These are phyloP conservation scores for Amaranthus cruentus DNA, from an alignment of 148 eudicot species.

Conservation along the genomic window DNA sequence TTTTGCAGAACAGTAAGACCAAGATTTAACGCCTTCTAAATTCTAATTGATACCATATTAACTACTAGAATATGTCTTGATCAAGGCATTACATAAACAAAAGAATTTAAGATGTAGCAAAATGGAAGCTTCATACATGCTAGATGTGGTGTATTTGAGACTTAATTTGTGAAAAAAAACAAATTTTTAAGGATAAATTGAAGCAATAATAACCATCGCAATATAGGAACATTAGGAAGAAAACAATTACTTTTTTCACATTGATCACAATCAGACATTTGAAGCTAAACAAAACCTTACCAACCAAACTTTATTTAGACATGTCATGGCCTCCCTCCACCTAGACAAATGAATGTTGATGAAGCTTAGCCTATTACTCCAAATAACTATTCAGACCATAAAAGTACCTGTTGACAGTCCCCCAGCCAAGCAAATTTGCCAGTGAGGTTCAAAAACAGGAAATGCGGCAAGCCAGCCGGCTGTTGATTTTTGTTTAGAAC, in stretches of 20 bases:
- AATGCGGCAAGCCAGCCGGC: slow-evolving; percentile 99
- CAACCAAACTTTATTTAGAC: not conserved
- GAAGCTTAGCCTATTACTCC: slow-evolving; percentile 2
- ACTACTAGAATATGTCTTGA: too few species aligned
- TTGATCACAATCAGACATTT: slow-evolving; percentile 1
- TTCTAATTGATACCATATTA: too few species aligned
- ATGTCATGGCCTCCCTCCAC: slow-evolving; percentile 1
- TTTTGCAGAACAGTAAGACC: too few species aligned
- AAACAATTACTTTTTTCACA: not conserved
- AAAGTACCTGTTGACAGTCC: slow-evolving; percentile 88
- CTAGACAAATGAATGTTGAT: not conserved
- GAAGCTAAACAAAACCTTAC: not conserved
- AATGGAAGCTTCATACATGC: not conserved
- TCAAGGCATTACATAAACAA: too few species aligned
- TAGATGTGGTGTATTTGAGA: not conserved
- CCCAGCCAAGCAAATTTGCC: slow-evolving; percentile 99
- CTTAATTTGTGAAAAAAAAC: not conserved
- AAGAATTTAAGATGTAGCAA: too few species aligned
- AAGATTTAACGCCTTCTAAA: too few species aligned
- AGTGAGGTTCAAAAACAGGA: slow-evolving; percentile 98
- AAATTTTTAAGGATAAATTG: not conserved
- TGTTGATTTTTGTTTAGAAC: slow-evolving; percentile 84
- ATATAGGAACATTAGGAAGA: not conserved
- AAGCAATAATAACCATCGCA: not conserved
- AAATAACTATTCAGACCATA: not conserved